Evolutionary conservation across 2,329 filamentous ascomycete species (phyloP), one percentile per base, ranked within the genome.

Genomic region (Clarireedia monteithiana): DNA sequence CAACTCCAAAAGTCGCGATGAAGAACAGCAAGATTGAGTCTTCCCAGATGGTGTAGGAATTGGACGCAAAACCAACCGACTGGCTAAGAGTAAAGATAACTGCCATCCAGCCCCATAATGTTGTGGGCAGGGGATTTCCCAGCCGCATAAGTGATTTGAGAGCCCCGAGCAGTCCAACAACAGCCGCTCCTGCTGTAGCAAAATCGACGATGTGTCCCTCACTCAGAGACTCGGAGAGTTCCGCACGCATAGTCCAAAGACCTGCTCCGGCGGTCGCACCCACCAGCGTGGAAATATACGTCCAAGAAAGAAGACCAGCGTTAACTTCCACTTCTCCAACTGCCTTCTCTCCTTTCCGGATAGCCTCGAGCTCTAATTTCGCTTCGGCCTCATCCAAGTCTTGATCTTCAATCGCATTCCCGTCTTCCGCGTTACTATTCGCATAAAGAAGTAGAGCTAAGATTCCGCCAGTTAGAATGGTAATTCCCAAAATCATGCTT

Each of bases 41-140:
- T 73, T 99, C 94, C 91, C 94, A 99, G 62, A 99, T 96, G 0
- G 92, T 97, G 72, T 91, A 99, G 0, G 94, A 99, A 72, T 99
- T 99, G 3, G 94, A 94, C 0, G 92, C 92, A 69, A 97, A 99
- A 6, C 94, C 92, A 51, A 89, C 76, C n/a, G 91, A 95, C 67
- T 96, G 89, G 59, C 87, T 84, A n/a, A 91, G 70, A 0, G 91
- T 91, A 63, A 95, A 90, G 14, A 91, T 69, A 26, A 89, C 75
- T 5, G 89, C 85, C 58, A 95, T 75, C 85, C 89, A 92, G n/a
- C 90, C 87, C 91, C 92, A 99, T 53, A 91, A 74, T 0, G 82
- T 87, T n/a, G 73, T 81, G 0, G 91, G 91, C 9, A 90, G 64
- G 38, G 89, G 68, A 58, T 79, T 78, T 34, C 69, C 62, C 17